A percentile compares a stretch with the other conserved stretches of the same genome.
Conservation (phyloP, 73 alveolate genomes). For the Paramecium primaurelia region DNA sequence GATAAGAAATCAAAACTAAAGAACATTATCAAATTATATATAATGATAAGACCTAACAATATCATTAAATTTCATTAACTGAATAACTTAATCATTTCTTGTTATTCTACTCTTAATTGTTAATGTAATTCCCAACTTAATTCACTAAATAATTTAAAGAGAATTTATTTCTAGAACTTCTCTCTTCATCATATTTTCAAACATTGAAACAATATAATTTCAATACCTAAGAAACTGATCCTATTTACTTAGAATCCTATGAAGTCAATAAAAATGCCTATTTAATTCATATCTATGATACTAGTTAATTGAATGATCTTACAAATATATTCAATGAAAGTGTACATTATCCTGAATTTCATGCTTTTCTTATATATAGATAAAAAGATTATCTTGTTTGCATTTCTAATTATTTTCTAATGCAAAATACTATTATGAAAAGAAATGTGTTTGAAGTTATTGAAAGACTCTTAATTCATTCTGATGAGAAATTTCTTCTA, state of each 20-base stretch:
- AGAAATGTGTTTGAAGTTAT: constrained; percentile 2
- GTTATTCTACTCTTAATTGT: not conserved
- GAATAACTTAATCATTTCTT: not conserved
- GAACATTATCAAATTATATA: not conserved
- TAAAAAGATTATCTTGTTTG: not conserved
- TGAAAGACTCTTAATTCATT: not conserved
- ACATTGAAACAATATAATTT: not conserved
- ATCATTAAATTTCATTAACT: not conserved
- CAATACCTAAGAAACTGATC: not conserved
- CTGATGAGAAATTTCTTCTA: not conserved
- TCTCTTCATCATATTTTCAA: not conserved
- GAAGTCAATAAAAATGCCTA: constrained; percentile 6
- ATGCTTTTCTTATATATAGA: not conserved
- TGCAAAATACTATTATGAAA: not conserved
- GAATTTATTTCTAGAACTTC: not conserved
- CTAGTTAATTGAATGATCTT: not conserved
- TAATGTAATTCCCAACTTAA: not conserved
- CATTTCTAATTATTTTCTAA: not conserved
- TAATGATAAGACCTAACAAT: not conserved
- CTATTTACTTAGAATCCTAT: not conserved
- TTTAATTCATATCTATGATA: not conserved
- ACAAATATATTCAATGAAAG: not conserved
- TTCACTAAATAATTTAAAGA: not conserved
- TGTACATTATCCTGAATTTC: not conserved
- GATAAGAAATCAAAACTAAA: not conserved